A percentile compares a stretch with the other conserved stretches of the same genome.
Evolutionary conservation across 2,329 filamentous ascomycete genomes (phyloP).

Genomic region (Beauveria pseudobassiana): DNA sequence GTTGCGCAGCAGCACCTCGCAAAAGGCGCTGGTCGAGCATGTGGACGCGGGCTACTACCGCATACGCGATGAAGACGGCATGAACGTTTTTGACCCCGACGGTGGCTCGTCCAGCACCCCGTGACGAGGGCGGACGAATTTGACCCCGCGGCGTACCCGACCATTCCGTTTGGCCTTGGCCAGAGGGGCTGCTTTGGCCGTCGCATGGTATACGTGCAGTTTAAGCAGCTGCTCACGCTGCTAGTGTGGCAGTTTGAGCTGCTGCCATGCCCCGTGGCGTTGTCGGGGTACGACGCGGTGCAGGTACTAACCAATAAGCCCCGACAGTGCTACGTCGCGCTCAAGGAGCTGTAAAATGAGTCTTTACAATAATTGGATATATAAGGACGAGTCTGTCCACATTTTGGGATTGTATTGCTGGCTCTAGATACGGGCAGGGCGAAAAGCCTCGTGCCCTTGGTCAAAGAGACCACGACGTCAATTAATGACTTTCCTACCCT

Average conservation of each 20-base stretch:
- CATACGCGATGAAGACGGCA: background rate
- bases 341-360: background rate
- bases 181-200: slow-evolving; percentile 7
- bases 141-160: slow-evolving; percentile 1
- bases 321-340: slow-evolving; percentile 1
- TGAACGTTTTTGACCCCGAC: slow-evolving; percentile 9
- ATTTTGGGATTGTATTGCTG: too few relatives aligned
- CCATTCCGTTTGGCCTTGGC: slow-evolving; percentile 3
- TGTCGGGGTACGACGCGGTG: slow-evolving; percentile 5
- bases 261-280: background rate
- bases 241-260: slow-evolving; percentile 9
- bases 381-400: too few relatives aligned
- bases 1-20: slow-evolving; percentile 1
- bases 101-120: slow-evolving; percentile 10
- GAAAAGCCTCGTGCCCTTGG: too few relatives aligned
- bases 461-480: too few relatives aligned
- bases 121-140: background rate
- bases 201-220: slow-evolving; percentile 4
- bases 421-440: too few relatives aligned
- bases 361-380: too few relatives aligned
- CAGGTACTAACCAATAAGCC: slow-evolving; percentile 8
- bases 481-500: too few relatives aligned
- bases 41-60: slow-evolving; percentile 5
- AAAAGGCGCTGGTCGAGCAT: background rate
- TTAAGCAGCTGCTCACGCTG: slow-evolving; percentile 7